Conservation (phyloP, 805 yeast species). For the Isabelozyma heimii region DNA sequence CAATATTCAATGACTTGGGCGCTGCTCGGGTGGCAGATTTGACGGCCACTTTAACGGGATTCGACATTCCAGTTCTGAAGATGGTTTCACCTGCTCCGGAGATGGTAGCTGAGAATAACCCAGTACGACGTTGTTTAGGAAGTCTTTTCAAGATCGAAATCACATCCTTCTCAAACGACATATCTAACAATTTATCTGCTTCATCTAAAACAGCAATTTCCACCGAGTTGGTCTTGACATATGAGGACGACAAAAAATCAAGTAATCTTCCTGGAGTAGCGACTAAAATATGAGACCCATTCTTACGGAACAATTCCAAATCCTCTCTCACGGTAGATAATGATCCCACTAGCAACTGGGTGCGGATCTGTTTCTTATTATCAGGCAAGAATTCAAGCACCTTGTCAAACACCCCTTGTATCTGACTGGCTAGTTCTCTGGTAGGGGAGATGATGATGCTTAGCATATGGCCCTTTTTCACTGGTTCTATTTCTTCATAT, state of each 20-base stretch:
- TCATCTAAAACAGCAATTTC: constrained; percentile 85
- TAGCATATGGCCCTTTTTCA: constrained; percentile 64
- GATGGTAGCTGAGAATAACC: constrained; percentile 91
- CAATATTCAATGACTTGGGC: constrained; percentile 65
- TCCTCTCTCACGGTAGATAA: constrained; percentile 68
- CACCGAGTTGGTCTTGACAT: constrained; percentile 59
- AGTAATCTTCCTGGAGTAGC: constrained; percentile 91
- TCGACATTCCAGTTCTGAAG: constrained; percentile 85
- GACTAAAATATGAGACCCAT: constrained; percentile 70
- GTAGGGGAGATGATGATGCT: constrained; percentile 76
- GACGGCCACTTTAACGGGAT: constrained; percentile 86
- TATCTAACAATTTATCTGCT: constrained; percentile 84
- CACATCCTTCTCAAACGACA: constrained; percentile 69
- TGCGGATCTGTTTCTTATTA: constrained; percentile 38
- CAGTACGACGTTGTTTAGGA: constrained; percentile 92
- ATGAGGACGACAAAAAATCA: constrained; percentile 63
- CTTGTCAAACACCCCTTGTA: constrained; percentile 59
- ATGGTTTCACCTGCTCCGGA: constrained; percentile 76
- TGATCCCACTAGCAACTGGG: constrained; percentile 68
- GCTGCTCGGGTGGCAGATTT: constrained; percentile 48
- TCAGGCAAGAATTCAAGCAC: constrained; percentile 60
- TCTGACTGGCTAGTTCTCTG: constrained; percentile 68
- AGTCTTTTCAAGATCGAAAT: constrained; percentile 62
- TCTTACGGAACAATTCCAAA: constrained; percentile 50
- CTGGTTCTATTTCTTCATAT: constrained; percentile 21